Evolutionary conservation across 345 rosid species (phyloP).

Genomic region (Triadica sebifera): DNA sequence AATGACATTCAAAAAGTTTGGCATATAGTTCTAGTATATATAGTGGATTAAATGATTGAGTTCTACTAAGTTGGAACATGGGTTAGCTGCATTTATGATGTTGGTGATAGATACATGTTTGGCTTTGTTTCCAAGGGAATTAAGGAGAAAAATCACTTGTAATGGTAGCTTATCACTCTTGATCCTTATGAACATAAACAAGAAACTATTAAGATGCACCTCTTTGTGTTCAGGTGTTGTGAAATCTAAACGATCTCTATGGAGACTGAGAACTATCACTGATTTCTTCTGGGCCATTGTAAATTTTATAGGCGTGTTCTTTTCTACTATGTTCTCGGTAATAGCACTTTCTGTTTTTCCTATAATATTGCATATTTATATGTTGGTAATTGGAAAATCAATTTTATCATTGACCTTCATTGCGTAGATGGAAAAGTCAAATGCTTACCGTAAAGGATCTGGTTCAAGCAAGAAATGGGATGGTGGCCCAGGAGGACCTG

Average conservation of each 20-base stretch:
- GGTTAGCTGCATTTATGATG: neutral
- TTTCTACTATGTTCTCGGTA: constrained; percentile 76
- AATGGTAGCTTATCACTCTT: neutral
- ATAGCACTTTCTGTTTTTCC: neutral
- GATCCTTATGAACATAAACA: neutral
- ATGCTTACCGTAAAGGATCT: constrained; percentile 61
- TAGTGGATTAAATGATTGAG: neutral
- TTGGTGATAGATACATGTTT: neutral
- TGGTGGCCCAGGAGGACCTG: constrained; percentile 82
- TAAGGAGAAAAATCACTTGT: neutral
- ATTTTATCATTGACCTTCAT: neutral
- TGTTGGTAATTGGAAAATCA: neutral
- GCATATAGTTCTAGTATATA: neutral
- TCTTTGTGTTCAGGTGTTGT: constrained; percentile 39
- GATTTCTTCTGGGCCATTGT: constrained; percentile 72
- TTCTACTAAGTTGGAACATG: neutral
- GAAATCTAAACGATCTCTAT: constrained; percentile 54
- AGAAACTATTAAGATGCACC: neutral
- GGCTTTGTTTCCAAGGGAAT: neutral
- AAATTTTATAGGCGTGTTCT: constrained; percentile 57
- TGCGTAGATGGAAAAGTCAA: constrained; percentile 79
- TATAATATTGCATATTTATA: neutral
- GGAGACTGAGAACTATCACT: constrained; percentile 62
- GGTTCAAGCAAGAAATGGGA: constrained; percentile 83
- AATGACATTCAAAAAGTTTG: neutral